Evolutionary conservation across 805 yeast genomes (phyloP).

Genomic region (Lipomyces lipofer): DNA sequence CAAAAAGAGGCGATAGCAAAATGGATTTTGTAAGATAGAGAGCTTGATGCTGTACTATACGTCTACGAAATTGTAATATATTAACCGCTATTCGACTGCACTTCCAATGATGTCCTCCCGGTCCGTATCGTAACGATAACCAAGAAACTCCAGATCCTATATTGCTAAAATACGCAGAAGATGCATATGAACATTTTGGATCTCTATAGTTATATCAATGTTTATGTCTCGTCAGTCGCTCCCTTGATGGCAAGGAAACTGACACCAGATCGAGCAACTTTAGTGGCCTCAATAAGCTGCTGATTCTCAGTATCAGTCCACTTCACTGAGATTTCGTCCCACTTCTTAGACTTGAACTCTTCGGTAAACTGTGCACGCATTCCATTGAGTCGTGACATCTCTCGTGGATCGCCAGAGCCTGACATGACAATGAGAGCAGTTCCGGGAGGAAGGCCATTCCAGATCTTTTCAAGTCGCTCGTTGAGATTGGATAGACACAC

Average conservation of each 20-base stretch:
- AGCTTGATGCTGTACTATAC: too few relatives aligned
- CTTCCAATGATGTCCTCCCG: too few relatives aligned
- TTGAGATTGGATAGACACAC: constrained; percentile 44
- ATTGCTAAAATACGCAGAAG: too few relatives aligned
- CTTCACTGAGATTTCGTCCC: constrained; percentile 47
- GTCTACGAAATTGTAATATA: too few relatives aligned
- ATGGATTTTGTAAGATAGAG: too few relatives aligned
- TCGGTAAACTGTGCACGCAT: constrained; percentile 41
- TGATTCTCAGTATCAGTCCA: constrained; percentile 57
- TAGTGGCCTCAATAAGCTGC: constrained; percentile 50
- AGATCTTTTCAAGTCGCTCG: constrained; percentile 49
- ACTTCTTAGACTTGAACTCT: constrained; percentile 46
- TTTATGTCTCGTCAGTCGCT: neutral
- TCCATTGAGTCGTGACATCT: constrained; percentile 35
- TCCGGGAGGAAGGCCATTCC: constrained; percentile 54
- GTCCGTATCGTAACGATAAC: too few relatives aligned
- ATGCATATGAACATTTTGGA: too few relatives aligned
- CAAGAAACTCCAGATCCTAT: neutral
- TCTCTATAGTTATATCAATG: too few relatives aligned
- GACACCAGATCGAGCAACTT: constrained; percentile 60
- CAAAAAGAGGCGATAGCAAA: neutral
- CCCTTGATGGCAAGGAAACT: constrained; percentile 54
- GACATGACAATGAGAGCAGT: constrained; percentile 63
- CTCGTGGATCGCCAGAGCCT: constrained; percentile 61
- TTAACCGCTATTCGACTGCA: too few relatives aligned